Evolutionary conservation across 176 grass and related monocot genomes (phyloP).

Genomic region (Poa pratensis): DNA sequence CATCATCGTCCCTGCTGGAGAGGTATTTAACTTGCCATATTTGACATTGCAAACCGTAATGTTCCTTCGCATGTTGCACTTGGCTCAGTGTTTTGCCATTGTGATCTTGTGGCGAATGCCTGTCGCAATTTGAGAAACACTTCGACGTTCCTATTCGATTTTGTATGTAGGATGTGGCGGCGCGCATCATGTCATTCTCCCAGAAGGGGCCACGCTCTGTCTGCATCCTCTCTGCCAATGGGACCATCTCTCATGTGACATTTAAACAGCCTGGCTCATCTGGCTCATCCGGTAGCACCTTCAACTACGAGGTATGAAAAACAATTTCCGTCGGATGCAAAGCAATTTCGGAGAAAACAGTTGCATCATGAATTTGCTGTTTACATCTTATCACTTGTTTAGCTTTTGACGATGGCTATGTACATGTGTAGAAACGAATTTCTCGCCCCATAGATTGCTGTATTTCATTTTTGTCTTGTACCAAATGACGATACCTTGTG

Average conservation of each 20-base stretch:
- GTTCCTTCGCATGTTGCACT: background rate
- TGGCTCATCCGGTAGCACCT: constrained; percentile 57
- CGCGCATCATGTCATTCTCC: constrained; percentile 87
- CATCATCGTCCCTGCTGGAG: constrained; percentile 75
- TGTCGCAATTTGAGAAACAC: background rate
- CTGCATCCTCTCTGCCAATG: constrained; percentile 72
- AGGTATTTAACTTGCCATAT: constrained; percentile 55
- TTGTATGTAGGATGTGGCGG: constrained; percentile 69
- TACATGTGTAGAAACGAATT: background rate
- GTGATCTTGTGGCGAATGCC: background rate
- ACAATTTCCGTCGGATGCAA: background rate
- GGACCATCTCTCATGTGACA: constrained; percentile 82
- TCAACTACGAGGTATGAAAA: constrained; percentile 67
- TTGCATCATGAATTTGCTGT: constrained; percentile 1
- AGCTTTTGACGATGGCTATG: background rate
- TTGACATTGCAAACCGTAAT: background rate
- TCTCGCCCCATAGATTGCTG: background rate
- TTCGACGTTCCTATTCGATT: constrained; percentile 25
- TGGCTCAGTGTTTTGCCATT: constrained; percentile 19
- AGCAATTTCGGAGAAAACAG: background rate
- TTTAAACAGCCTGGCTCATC: constrained; percentile 60
- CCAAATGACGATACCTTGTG: background rate
- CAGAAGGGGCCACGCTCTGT: constrained; percentile 86
- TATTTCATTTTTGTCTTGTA: background rate
- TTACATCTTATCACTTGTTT: background rate